These are phyloP conservation scores for Neolentinus lepideus DNA, from an alignment of 1,284 basidiomycete species.

Conservation along the genomic window DNA sequence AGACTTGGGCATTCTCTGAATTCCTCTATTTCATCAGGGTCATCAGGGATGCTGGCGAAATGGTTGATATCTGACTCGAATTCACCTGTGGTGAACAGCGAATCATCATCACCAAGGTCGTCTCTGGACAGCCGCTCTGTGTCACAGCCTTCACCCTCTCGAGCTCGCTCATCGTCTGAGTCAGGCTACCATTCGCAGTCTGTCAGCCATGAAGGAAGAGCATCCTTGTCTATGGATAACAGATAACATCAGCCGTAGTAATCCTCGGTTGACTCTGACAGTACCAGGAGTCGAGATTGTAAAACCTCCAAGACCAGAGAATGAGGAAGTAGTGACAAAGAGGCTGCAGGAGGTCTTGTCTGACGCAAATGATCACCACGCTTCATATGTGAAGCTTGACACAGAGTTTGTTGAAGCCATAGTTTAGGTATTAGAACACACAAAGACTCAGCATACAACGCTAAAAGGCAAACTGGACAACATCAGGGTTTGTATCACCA, in stretches of 20 bases:
- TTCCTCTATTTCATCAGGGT: not conserved
- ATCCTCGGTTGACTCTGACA: conserved; percentile 36
- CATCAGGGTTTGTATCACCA: conserved; percentile 65
- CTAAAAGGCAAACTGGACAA: conserved; percentile 79
- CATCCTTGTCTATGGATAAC: not conserved
- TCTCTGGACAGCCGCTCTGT: conserved; percentile 12
- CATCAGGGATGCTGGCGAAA: not conserved
- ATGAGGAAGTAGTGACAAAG: conserved; percentile 38
- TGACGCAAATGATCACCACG: conserved; percentile 56
- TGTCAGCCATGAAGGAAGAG: not conserved
- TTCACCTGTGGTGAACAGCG: not conserved
- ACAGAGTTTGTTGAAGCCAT: conserved; percentile 70
- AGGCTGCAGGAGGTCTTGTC: conserved; percentile 56
- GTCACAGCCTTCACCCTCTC: not conserved
- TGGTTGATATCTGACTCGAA: not conserved
- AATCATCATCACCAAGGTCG: not conserved
- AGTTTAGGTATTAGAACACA: conserved; percentile 63
- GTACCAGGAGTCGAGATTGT: conserved; percentile 27
- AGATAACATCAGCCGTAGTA: not conserved
- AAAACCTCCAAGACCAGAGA: conserved; percentile 27
- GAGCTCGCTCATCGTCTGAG: not conserved
- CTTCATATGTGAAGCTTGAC: conserved; percentile 68
- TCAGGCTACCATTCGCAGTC: not conserved
- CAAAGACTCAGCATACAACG: conserved; percentile 54
- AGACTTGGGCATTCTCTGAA: not conserved